These are phyloP conservation scores for Paxillus ammoniavirescens DNA, from an alignment of 768 basidiomycete genomes.

Conservation along the genomic window DNA sequence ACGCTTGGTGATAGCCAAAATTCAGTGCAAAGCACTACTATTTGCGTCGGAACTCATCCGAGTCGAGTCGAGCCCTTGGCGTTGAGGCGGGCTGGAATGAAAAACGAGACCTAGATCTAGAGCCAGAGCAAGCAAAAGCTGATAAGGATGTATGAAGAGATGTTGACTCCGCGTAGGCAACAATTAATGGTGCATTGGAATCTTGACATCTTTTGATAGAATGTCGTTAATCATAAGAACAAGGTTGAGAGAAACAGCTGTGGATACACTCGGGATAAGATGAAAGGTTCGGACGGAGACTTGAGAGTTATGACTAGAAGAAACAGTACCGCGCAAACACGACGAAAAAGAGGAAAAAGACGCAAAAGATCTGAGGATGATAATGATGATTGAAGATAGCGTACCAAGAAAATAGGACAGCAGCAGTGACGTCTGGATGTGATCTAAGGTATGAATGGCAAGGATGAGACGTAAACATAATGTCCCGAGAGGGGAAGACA, in stretches of 20 bases:
- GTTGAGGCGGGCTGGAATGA: too few species aligned
- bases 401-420: slow-evolving; percentile 20
- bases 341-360: slow-evolving; percentile 3
- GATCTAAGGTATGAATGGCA: slow-evolving; percentile 26
- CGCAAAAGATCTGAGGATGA: slow-evolving; percentile 3
- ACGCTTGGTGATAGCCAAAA: too few species aligned
- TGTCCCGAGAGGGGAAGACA: slow-evolving; percentile 9
- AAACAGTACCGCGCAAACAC: slow-evolving; percentile 9
- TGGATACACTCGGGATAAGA: slow-evolving; percentile 26
- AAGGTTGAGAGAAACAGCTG: slow-evolving; percentile 13
- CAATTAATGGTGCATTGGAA: background rate
- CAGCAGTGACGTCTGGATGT: slow-evolving; percentile 19
- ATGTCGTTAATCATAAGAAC: slow-evolving; percentile 15
- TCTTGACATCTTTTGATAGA: slow-evolving; percentile 9
- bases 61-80: too few species aligned
- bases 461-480: slow-evolving; percentile 1
- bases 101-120: too few species aligned
- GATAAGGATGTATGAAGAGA: slow-evolving; percentile 20
- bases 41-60: too few species aligned
- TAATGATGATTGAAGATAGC: slow-evolving; percentile 8
- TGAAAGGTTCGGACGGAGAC: slow-evolving; percentile 9
- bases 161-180: background rate
- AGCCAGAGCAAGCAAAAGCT: background rate
- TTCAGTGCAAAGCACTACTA: too few species aligned
- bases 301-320: slow-evolving; percentile 6